phyloP scores from a whole-genome alignment of 495 filamentous ascomycete genomes.

The Platismatia glauca region DNA sequence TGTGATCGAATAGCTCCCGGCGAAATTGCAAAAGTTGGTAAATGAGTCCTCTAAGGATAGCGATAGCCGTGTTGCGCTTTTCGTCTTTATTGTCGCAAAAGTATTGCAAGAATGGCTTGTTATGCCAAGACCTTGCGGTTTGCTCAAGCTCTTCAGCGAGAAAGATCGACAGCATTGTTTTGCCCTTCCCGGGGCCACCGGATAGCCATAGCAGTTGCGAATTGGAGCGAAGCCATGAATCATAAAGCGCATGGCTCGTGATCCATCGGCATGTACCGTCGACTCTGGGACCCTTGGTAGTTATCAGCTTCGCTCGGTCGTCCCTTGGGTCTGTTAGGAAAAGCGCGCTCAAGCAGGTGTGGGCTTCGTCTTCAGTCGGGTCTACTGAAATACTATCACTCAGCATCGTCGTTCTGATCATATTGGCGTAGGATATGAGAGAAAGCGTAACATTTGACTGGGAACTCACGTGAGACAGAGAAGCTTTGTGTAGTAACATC shows the following conservation, averaged over 20 bases:
- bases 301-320: conserved; percentile 6
- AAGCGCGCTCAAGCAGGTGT: conserved; percentile 5
- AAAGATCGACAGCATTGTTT: conserved; percentile 42
- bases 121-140: conserved; percentile 8
- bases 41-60: conserved; percentile 37
- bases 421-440: not conserved
- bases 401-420: not conserved
- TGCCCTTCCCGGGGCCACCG: conserved; percentile 42
- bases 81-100: conserved; percentile 38
- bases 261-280: conserved; percentile 29
- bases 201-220: conserved; percentile 36
- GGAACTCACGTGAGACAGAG: not conserved
- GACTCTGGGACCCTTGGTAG: conserved; percentile 1
- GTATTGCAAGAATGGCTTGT: conserved; percentile 31
- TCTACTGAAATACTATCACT: not conserved
- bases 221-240: conserved; percentile 3
- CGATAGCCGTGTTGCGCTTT: conserved; percentile 37
- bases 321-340: not conserved
- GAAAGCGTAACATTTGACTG: not conserved
- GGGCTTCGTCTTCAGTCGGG: not conserved
- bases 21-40: conserved; percentile 25
- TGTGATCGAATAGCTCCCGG: conserved; percentile 18
- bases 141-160: conserved; percentile 35
- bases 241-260: not conserved
- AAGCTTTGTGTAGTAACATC: not conserved